Base-by-base conservation (phyloP, 345 rosid species). In the Corymbia maculata region DNA sequence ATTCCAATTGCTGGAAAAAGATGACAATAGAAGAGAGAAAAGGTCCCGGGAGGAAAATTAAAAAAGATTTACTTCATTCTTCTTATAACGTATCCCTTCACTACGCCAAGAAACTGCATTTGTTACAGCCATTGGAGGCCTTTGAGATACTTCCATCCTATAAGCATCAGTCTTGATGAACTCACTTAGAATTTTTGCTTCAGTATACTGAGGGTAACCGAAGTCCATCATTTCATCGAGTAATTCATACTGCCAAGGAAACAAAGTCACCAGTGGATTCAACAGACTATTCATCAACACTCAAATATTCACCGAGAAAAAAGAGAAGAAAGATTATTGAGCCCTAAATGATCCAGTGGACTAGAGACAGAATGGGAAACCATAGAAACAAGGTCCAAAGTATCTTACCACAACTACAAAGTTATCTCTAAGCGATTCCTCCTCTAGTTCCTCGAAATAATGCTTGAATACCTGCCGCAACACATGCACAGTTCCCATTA, bases 211-310 rank as follows among this genome's bases (percentile, higher is more conserved):
- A 91, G 99, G 98, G 91, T 94, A 98, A 86, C 99, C 99, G 86
- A 96, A 98, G 94, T 98, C 99, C 99, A 98, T 97, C 94, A 98
- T 98, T 94, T 98, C 99, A 89, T 98, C 99, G 88, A 98, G 99
- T 89, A 98, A 92, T 94, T 98, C 99, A 70, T 97, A 98, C 98
- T 98, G 96, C 87, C 86, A 93, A 79, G 44, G 52, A n/a, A 85
- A 92, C n/a, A 84, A 79, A 24, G 88, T 5, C 3, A 14, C 50
- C 51, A 85, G 49, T 15, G 30, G 80, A 85, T 30, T 32, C 87
- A 52, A 52, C 64, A 85, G 1, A 15, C 53, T 32, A 6, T 52
- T 52, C 24, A 36, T 85, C 57, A 85, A 30, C 2, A 52, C 68
- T 10, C 15, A 2, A 49, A 85, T 15, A 52, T 75, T 70, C 49